These are phyloP conservation scores for Kwoniella newhampshirensis DNA, from an alignment of 768 basidiomycete species.

Conservation along the genomic window DNA sequence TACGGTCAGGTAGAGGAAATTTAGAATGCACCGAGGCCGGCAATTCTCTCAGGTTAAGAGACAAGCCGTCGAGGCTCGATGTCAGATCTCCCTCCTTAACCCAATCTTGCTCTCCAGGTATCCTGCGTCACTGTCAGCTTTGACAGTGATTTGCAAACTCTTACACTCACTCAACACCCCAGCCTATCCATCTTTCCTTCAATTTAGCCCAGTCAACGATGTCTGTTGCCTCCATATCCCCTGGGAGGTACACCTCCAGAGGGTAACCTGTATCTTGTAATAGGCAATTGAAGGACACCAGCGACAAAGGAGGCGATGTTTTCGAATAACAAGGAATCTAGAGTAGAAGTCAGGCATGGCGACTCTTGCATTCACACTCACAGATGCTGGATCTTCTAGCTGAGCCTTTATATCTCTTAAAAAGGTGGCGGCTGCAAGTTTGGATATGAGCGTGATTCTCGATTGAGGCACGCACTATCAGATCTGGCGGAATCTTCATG, in stretches of 20 bases:
- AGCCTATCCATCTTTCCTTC: conserved; percentile 50
- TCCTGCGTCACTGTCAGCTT: conserved; percentile 23
- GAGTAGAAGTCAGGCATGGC: not conserved
- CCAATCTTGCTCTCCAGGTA: conserved; percentile 48
- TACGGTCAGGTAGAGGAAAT: conserved; percentile 32
- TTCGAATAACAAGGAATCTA: conserved; percentile 1
- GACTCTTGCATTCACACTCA: not conserved
- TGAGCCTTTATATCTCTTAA: not conserved
- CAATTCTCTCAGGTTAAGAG: conserved; percentile 3
- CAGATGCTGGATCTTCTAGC: conserved; percentile 5
- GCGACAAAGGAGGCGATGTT: conserved; percentile 23
- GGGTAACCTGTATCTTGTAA: conserved; percentile 53
- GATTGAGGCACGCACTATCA: too few species aligned
- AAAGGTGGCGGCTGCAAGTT: not conserved
- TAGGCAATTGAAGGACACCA: conserved; percentile 47
- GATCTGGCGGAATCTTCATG: conserved; percentile 21
- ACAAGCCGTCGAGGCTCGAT: not conserved
- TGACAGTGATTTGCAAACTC: too few species aligned
- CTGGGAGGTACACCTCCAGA: conserved; percentile 48
- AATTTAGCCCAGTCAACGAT: conserved; percentile 40
- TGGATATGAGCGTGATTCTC: too few species aligned
- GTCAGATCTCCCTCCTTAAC: not conserved
- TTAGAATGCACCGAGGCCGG: conserved; percentile 33
- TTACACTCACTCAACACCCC: conserved; percentile 49
- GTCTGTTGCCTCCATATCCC: not conserved